phyloP scores from a whole-genome alignment of 768 basidiomycete species.

The Dentipellis sp. region DNA sequence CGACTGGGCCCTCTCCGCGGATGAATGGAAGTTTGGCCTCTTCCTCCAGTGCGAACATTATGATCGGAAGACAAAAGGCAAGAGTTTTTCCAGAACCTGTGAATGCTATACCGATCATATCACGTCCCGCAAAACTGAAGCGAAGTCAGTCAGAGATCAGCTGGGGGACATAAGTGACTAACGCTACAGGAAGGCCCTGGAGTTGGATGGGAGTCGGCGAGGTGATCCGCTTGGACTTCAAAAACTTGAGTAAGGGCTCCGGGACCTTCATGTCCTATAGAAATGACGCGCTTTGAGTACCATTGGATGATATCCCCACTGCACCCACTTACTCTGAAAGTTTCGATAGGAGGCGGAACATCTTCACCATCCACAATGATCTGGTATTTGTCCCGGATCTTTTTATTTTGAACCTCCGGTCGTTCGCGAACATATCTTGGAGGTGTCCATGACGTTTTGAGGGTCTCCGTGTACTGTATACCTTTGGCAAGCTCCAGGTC shows the following conservation, averaged over 20 bases:
- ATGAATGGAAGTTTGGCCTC: slow-evolving; percentile 84
- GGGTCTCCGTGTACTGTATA: slow-evolving; percentile 79
- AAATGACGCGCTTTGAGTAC: neutral
- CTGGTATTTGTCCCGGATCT: slow-evolving; percentile 82
- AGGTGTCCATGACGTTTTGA: slow-evolving; percentile 82
- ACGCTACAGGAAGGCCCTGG: slow-evolving; percentile 79
- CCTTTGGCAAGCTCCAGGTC: slow-evolving; percentile 92
- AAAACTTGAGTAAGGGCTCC: slow-evolving; percentile 66
- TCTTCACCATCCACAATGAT: slow-evolving; percentile 93
- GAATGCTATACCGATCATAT: slow-evolving; percentile 98
- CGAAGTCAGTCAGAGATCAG: slow-evolving; percentile 6
- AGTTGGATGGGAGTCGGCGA: slow-evolving; percentile 93
- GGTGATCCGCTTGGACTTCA: slow-evolving; percentile 78
- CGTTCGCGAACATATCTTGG: slow-evolving; percentile 75
- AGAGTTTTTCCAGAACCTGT: slow-evolving; percentile 98
- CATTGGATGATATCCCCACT: neutral
- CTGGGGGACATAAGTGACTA: no score
- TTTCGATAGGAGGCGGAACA: slow-evolving; percentile 87
- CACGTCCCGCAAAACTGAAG: slow-evolving; percentile 82
- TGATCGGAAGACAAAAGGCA: slow-evolving; percentile 95
- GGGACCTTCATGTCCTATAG: slow-evolving; percentile 98
- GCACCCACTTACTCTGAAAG: slow-evolving; percentile 53
- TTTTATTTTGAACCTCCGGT: slow-evolving; percentile 57
- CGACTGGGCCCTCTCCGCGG: slow-evolving; percentile 95
- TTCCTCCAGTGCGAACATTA: slow-evolving; percentile 94